Evolutionary conservation across 1,284 basidiomycete species (phyloP).

Genomic region (Apiotrichum akiyoshidainum): DNA sequence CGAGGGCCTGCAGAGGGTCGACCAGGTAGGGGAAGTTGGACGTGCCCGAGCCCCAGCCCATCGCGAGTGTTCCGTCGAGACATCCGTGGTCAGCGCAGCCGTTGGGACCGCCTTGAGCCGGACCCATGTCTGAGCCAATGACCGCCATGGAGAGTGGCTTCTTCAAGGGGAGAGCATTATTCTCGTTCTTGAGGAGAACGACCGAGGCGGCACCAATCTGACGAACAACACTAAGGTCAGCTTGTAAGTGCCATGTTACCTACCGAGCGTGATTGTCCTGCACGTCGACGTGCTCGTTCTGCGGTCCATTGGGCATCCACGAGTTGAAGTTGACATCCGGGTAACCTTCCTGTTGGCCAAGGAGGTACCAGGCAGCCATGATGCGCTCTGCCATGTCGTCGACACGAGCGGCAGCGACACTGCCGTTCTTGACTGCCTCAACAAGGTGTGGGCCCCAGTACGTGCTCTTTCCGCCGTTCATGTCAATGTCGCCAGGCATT

Average conservation of each 20-base stretch:
- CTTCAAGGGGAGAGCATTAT: conserved; percentile 59
- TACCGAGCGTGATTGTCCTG: conserved; percentile 61
- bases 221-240: conserved; percentile 35
- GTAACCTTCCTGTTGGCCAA: conserved; percentile 34
- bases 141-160: conserved; percentile 58
- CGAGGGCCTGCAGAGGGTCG: conserved; percentile 66
- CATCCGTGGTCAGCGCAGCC: conserved; percentile 62
- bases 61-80: conserved; percentile 60
- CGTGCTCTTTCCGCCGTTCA: conserved; percentile 16
- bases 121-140: conserved; percentile 69
- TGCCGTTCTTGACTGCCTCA: conserved; percentile 29
- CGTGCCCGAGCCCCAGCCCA: conserved; percentile 76
- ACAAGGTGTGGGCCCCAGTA: conserved; percentile 19
- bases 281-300: conserved; percentile 65
- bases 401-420: conserved; percentile 25
- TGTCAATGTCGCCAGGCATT: conserved; percentile 53
- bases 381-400: conserved; percentile 38
- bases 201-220: conserved; percentile 50
- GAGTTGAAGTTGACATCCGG: conserved; percentile 23
- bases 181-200: conserved; percentile 69
- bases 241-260: too few species aligned
- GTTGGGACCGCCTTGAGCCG: conserved; percentile 67
- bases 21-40: conserved; percentile 55
- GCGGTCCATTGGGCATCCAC: conserved; percentile 15
- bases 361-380: conserved; percentile 33